Base-by-base conservation (phyloP, 2,329 filamentous ascomycete species). In the Phyllosticta citrichinensis region DNA sequence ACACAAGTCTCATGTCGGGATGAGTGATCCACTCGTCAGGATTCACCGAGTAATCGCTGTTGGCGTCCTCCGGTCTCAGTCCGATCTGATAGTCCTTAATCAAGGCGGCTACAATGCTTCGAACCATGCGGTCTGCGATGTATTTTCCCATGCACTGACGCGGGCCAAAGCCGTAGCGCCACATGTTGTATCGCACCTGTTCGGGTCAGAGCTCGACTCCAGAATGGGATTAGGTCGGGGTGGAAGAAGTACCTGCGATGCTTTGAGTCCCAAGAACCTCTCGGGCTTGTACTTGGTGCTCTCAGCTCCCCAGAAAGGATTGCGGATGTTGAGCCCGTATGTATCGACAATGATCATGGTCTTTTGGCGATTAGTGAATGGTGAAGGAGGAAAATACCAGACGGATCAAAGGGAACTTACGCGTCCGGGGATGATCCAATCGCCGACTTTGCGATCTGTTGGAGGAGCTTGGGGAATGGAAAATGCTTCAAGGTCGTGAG, bases 121-220 rank as follows among this genome's bases (percentile, higher is more conserved):
- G 61, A 54, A 76, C 67, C 1, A 76, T 67, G 25, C 71, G n/a
- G 57, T 79, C 76, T 2, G 71, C 74, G 1, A 76, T 64, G 62
- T 74, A 71, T 63, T 74, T 75, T 0, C 77, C 77, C 65, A 80
- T 63, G 61, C 77, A 80, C 60, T 75, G 70, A 27, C 76, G 65
- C 0, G 76, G 67, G 12, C 77, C 77, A 62, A 79, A 79, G 0
- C 77, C 77, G 65, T 77, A 80, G 2, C 76, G 68, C 77, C 76
- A 79, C 54, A 71, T 74, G 3, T 70, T 63, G 64, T 78, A 79
- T 11, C 77, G 63, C 17, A 65, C 59, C 19, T 67, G 47, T 24
- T 55, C 5, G 25, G 5, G 47, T 51, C 47, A 51, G 47, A 17
- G 47, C 12, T 12, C 47, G 6, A 5, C 47, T 12, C 6, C 9